A percentile compares a stretch with the other conserved stretches of the same genome.
phyloP scores from a whole-genome alignment of 139 green algal genomes.

The Coelastrella sp. region DNA sequence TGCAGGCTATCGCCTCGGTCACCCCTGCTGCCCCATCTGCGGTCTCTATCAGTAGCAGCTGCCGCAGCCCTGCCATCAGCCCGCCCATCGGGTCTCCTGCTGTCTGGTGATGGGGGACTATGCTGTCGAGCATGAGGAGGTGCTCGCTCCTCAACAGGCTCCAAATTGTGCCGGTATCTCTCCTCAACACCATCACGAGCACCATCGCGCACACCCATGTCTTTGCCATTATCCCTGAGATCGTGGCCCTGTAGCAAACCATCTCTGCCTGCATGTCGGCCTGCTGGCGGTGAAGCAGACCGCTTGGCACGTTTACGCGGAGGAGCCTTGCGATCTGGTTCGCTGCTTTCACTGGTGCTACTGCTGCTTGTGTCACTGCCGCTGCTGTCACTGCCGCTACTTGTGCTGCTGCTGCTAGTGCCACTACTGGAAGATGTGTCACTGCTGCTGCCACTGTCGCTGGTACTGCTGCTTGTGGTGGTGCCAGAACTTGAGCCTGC shows the following conservation, averaged over 20 bases:
- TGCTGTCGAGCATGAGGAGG: neutral
- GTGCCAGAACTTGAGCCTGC: conserved; percentile 42
- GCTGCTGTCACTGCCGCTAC: conserved; percentile 24
- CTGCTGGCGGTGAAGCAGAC: neutral
- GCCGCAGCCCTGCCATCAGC: conserved; percentile 25
- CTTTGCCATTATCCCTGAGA: neutral
- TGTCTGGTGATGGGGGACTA: neutral
- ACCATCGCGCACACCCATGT: neutral
- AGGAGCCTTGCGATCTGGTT: conserved; percentile 1
- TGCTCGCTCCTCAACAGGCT: neutral
- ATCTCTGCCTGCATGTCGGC: neutral
- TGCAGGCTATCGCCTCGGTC: neutral
- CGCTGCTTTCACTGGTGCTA: conserved; percentile 37
- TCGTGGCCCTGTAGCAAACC: neutral
- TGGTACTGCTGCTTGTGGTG: conserved; percentile 39
- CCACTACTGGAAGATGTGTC: conserved; percentile 35
- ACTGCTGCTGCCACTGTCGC: conserved; percentile 40
- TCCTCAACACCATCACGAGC: neutral
- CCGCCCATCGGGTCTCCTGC: conserved; percentile 20
- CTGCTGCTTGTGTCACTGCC: conserved; percentile 28
- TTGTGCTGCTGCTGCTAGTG: neutral
- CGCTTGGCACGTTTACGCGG: neutral
- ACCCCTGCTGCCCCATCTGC: neutral
- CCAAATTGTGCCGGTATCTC: neutral
- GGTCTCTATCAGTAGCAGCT: neutral